Conservation (phyloP, 192 early-diverging fungal genomes). For the Thamnidium elegans region DNA sequence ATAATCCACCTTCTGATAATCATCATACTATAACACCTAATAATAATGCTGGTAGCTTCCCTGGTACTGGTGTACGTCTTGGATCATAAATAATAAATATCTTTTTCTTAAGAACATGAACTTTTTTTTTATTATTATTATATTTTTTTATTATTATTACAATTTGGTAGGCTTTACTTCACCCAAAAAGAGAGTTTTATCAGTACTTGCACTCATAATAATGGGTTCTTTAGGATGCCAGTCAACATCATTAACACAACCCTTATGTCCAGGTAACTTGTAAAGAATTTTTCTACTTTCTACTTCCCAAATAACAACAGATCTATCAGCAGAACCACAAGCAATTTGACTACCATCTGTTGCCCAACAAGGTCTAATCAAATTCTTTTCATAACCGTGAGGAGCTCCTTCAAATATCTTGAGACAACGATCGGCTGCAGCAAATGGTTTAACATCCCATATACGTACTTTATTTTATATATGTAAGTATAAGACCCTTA, state of each 20-base stretch:
- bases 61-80: too few relatives aligned
- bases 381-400: conserved; percentile 93
- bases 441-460: conserved; percentile 95
- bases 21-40: too few relatives aligned
- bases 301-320: conserved; percentile 89
- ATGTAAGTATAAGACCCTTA: background rate
- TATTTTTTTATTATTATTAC: conserved; percentile 5
- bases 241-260: conserved; percentile 89
- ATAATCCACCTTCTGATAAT: background rate
- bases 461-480: conserved; percentile 57
- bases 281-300: conserved; percentile 77
- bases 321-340: conserved; percentile 81
- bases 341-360: conserved; percentile 82
- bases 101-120: background rate
- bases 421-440: conserved; percentile 67
- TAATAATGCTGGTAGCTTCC: too few relatives aligned
- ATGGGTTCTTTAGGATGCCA: conserved; percentile 90
- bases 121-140: background rate
- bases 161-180: conserved; percentile 62
- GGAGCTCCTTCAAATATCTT: conserved; percentile 87
- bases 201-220: conserved; percentile 80
- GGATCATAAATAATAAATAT: background rate
- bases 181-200: conserved; percentile 87
- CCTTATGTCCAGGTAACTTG: conserved; percentile 95
- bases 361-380: conserved; percentile 89